Evolutionary conservation across 176 grass and related monocot genomes (phyloP), one percentile per base, ranked within the genome.

Genomic region (Hsuehochloa calcarea): DNA sequence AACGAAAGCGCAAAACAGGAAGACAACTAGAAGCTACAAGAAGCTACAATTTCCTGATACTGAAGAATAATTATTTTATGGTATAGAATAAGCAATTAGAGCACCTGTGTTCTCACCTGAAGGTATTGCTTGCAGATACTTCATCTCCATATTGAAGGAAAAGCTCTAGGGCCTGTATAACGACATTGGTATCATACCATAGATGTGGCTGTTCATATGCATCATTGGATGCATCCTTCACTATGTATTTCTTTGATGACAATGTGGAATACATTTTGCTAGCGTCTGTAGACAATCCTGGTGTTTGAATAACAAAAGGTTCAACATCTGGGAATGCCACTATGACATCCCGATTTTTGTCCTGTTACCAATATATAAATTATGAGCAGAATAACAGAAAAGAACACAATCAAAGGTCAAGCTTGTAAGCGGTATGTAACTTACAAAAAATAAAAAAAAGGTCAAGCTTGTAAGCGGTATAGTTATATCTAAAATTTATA

Each of bases 281-380:
- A 79, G 40, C 27, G 38, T 11, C 43, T 8, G 56, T 13, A 77
- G 66, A 82, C 65, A 87, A 80, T 35, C 82, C 75, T 65, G 72
- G 65, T 65, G 85, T 92, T 17, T 83, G 79, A 84, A 94, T 97
- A 85, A 87, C 29, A 31, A 79, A 97, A 63, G 94, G 92, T 69
- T 94, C 90, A 37, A 94, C 94, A 89, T 97, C 94, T 82, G 94
- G 94, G 77, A 97, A 97, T 71, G 94, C 87, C 52, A 94, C 87
- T 29, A 97, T 97, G 39, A 92, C 89, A 44, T 97, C 94, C 62
- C 94, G 79, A 80, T 97, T 97, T 93, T 97, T 97, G 68, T 97
- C 88, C 94, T 97, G 80, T 82, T 80, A 66, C 52, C 37, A 87
- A 61, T 67, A 84, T 9, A 86, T 34, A 70, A 78, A 64, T 64